Evolutionary conservation across 1,284 basidiomycete genomes (phyloP).

Genomic region (Ceratobasidium sp.): DNA sequence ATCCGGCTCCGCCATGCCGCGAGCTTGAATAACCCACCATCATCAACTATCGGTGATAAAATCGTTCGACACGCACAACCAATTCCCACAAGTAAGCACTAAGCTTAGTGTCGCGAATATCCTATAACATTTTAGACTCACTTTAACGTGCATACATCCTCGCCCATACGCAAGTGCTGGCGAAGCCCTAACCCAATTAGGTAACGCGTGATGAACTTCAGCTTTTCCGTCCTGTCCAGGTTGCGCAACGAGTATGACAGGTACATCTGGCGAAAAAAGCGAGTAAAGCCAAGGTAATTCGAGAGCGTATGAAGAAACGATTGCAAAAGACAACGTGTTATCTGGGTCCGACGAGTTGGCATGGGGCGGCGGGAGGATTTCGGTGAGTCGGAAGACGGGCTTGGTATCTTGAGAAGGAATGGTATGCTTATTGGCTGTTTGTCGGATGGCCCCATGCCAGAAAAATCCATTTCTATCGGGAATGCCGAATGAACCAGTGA

Average conservation of each 20-base stretch:
- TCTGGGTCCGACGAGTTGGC: conserved; percentile 1
- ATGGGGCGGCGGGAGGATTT: neutral
- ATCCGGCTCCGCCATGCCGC: conserved; percentile 24
- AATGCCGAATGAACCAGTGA: conserved; percentile 16
- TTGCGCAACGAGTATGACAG: conserved; percentile 78
- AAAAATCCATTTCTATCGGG: conserved; percentile 60
- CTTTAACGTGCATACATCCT: conserved; percentile 88
- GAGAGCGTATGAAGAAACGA: conserved; percentile 77
- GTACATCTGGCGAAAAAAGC: conserved; percentile 74
- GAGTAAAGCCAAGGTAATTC: conserved; percentile 76
- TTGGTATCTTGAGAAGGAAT: conserved; percentile 69
- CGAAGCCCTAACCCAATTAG: conserved; percentile 79
- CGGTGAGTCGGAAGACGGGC: conserved; percentile 72
- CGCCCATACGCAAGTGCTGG: conserved; percentile 72
- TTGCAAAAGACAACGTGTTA: conserved; percentile 69
- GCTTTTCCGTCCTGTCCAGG: conserved; percentile 67
- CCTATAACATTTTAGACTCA: conserved; percentile 55
- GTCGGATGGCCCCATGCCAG: conserved; percentile 80
- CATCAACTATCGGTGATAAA: conserved; percentile 24
- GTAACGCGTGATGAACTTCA: conserved; percentile 68
- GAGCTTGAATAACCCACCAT: conserved; percentile 6
- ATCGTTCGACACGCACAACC: neutral
- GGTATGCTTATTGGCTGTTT: conserved; percentile 76
- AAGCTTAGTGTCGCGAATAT: neutral
- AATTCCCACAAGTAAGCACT: conserved; percentile 56